Percentiles rank a stretch among this genome's conserved stretches.
Conservation (phyloP, 1,284 basidiomycete species). For the Pisolithus thermaeus region DNA sequence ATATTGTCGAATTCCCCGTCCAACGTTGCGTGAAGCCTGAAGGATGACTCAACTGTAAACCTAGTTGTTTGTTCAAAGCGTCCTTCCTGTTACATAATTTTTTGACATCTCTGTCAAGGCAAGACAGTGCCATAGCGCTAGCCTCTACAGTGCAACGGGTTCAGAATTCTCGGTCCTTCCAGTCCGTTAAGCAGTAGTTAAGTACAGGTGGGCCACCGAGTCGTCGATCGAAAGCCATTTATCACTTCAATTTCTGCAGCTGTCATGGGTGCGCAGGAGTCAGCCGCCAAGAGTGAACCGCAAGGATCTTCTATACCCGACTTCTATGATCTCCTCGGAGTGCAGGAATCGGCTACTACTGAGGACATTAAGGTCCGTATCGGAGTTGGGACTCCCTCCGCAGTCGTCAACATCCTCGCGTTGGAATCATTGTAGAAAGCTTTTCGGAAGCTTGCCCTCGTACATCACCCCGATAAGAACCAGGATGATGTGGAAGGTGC, state of each 20-base stretch:
- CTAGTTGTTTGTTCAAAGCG: too few species aligned
- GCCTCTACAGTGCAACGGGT: too few species aligned
- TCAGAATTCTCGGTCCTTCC: too few species aligned
- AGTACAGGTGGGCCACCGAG: conserved; percentile 8
- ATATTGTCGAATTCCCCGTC: conserved; percentile 3
- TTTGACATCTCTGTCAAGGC: not conserved
- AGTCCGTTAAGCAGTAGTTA: conserved; percentile 9
- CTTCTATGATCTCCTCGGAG: conserved; percentile 78
- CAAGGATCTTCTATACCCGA: conserved; percentile 38
- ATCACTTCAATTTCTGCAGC: not conserved
- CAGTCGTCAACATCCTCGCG: not conserved
- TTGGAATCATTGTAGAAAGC: conserved; percentile 49
- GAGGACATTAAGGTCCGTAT: conserved; percentile 78
- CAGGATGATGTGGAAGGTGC: conserved; percentile 78
- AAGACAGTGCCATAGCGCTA: not conserved
- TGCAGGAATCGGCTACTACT: conserved; percentile 74
- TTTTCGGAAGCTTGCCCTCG: conserved; percentile 76
- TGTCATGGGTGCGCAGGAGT: conserved; percentile 69
- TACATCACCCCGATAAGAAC: conserved; percentile 91
- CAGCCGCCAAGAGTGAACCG: conserved; percentile 37
- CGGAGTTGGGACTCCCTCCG: conserved; percentile 12
- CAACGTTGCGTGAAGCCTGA: too few species aligned
- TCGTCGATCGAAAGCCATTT: not conserved
- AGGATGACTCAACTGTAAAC: too few species aligned
- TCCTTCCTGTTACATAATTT: not conserved